Evolutionary conservation across 2,329 filamentous ascomycete genomes (phyloP).

Genomic region (Epichloe sp.): DNA sequence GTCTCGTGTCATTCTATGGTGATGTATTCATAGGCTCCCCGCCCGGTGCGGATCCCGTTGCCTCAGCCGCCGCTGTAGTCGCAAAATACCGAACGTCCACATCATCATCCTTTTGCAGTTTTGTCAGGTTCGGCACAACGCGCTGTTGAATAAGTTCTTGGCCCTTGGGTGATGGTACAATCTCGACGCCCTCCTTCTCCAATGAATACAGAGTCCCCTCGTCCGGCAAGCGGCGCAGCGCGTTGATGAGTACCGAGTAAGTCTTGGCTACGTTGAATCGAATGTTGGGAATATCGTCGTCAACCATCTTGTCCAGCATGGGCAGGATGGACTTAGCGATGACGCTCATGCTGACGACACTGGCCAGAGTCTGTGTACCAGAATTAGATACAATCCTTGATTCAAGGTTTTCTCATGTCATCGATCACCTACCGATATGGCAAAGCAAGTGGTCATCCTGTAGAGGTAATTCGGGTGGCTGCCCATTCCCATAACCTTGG

Average conservation of each 20-base stretch:
- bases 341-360: conserved; percentile 84
- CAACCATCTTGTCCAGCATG: conserved; percentile 87
- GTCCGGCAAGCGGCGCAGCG: conserved; percentile 81
- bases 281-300: conserved; percentile 95
- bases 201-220: conserved; percentile 74
- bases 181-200: conserved; percentile 60
- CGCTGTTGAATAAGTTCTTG: conserved; percentile 74
- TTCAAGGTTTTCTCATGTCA: not conserved
- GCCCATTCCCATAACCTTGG: conserved; percentile 97
- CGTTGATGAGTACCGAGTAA: conserved; percentile 77
- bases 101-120: conserved; percentile 94
- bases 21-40: conserved; percentile 53
- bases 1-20: conserved; percentile 36
- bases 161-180: conserved; percentile 54
- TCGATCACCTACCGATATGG: conserved; percentile 67
- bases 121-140: conserved; percentile 81
- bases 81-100: conserved; percentile 98
- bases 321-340: conserved; percentile 88
- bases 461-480: conserved; percentile 98
- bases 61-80: conserved; percentile 64
- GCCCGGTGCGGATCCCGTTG: conserved; percentile 30
- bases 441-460: conserved; percentile 99
- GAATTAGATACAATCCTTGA: not conserved
- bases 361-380: conserved; percentile 63
- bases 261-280: conserved; percentile 99